Percentiles rank a stretch among this genome's conserved stretches.
phyloP scores from a whole-genome alignment of 106 monocot genomes.

The Acanthochlamys bracteata region DNA sequence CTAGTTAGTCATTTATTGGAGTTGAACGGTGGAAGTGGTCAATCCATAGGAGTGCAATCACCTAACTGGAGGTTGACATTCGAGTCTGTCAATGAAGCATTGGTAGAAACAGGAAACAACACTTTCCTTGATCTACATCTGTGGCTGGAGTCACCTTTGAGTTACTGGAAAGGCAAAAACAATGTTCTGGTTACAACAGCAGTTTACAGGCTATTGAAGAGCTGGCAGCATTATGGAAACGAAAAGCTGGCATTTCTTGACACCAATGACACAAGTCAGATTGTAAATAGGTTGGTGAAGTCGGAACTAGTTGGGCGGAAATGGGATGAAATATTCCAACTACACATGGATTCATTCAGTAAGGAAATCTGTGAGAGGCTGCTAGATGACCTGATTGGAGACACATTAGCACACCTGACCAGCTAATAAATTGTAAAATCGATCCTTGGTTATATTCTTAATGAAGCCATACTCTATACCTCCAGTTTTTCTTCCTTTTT shows the following conservation, averaged over 20 bases:
- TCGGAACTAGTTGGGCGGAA: not conserved
- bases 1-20: conserved; percentile 2
- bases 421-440: too few species aligned
- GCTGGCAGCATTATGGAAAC: not conserved
- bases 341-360: not conserved
- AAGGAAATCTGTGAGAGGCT: not conserved
- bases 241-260: not conserved
- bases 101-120: conserved; percentile 8
- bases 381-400: conserved; percentile 1
- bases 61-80: conserved; percentile 19
- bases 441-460: too few species aligned
- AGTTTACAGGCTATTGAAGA: not conserved
- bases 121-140: not conserved
- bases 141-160: not conserved
- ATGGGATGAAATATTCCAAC: not conserved
- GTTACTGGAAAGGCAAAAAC: not conserved
- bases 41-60: conserved; percentile 2
- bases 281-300: conserved; percentile 1
- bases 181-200: not conserved
- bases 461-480: too few species aligned
- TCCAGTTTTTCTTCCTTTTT: too few species aligned
- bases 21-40: conserved; percentile 11
- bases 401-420: too few species aligned
- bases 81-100: conserved; percentile 22
- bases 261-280: not conserved